phyloP scores from a whole-genome alignment of 306 rosid genomes.

The Prunus mira region DNA sequence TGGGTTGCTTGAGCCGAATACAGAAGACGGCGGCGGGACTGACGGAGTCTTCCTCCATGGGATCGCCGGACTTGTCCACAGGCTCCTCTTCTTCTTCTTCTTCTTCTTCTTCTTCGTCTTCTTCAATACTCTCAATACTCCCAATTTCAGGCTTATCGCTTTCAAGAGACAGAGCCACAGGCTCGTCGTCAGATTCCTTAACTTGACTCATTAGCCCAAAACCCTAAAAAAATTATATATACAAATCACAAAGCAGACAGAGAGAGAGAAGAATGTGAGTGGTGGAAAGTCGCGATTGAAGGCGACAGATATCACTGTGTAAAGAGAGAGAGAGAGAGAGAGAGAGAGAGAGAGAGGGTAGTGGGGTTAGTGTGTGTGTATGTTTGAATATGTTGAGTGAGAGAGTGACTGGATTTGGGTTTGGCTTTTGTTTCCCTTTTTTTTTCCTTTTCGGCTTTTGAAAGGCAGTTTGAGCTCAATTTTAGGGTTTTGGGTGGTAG shows the following conservation, averaged over 20 bases:
- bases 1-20: slow-evolving; percentile 66
- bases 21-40: slow-evolving; percentile 73
- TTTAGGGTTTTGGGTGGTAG: slow-evolving; percentile 21
- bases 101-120: neutral
- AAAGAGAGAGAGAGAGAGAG: slow-evolving; percentile 27
- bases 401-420: slow-evolving; percentile 12
- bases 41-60: slow-evolving; percentile 68
- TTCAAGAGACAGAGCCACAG: slow-evolving; percentile 49
- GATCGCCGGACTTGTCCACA: slow-evolving; percentile 35
- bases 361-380: slow-evolving; percentile 45
- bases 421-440: slow-evolving; percentile 12
- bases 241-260: slow-evolving; percentile 18
- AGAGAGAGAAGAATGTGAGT: slow-evolving; percentile 33
- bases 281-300: slow-evolving; percentile 96
- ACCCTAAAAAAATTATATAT: slow-evolving; percentile 55
- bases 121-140: neutral
- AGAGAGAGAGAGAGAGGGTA: slow-evolving; percentile 22
- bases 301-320: slow-evolving; percentile 91
- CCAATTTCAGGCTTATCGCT: slow-evolving; percentile 40
- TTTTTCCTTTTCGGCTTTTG: slow-evolving; percentile 16
- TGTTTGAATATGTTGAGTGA: slow-evolving; percentile 10
- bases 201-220: slow-evolving; percentile 60
- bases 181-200: slow-evolving; percentile 59
- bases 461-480: slow-evolving; percentile 4
- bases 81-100: slow-evolving; percentile 33